phyloP scores from a whole-genome alignment of 306 rosid genomes.

The Cucurbita maxima region DNA sequence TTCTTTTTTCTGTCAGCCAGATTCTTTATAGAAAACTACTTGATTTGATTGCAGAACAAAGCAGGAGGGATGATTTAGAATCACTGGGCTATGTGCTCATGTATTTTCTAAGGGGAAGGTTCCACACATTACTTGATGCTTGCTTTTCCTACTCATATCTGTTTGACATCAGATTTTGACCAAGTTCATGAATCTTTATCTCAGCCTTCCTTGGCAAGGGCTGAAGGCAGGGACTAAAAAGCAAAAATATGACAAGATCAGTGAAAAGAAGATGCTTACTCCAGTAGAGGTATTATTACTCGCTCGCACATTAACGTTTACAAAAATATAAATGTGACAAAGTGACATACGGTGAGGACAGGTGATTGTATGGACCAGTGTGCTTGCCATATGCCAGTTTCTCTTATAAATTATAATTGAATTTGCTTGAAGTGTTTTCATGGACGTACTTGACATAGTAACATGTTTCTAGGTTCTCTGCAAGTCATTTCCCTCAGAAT shows the following conservation, averaged over 20 bases:
- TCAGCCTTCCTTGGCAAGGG: conserved; percentile 96
- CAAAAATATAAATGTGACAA: not conserved
- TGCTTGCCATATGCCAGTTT: not conserved
- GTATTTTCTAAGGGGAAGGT: conserved; percentile 88
- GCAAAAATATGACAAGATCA: conserved; percentile 70
- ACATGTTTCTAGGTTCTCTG: conserved; percentile 8
- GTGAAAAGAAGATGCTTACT: conserved; percentile 71
- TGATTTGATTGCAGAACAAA: conserved; percentile 47
- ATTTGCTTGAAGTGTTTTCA: not conserved
- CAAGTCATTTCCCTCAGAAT: conserved; percentile 13
- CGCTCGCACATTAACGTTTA: not conserved
- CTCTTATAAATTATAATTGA: not conserved
- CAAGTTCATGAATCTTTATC: conserved; percentile 10
- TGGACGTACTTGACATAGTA: not conserved
- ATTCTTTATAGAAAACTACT: not conserved
- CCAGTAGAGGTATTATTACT: conserved; percentile 46
- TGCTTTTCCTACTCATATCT: not conserved
- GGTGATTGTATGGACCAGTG: not conserved
- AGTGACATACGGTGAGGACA: not conserved
- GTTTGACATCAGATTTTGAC: not conserved
- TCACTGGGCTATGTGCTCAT: conserved; percentile 78
- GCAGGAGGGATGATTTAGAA: conserved; percentile 87
- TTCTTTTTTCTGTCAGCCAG: too few relatives aligned
- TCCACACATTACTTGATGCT: conserved; percentile 8
- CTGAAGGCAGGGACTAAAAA: conserved; percentile 58